A percentile compares a stretch with the other conserved stretches of the same genome.
Conservation (phyloP, 2,329 filamentous ascomycete species). For the Trichoderma afroharzianum region DNA sequence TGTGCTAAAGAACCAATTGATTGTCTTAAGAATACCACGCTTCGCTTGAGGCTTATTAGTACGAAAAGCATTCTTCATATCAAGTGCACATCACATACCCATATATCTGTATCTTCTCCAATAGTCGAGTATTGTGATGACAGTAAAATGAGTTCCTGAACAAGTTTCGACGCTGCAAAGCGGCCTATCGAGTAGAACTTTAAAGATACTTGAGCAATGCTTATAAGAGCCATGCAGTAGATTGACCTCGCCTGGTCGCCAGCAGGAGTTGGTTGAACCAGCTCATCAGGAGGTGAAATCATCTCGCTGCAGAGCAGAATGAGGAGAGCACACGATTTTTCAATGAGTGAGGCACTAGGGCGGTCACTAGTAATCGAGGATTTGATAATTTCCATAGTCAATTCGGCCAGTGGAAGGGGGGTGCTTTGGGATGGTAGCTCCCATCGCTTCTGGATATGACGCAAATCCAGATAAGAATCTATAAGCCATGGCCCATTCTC, state of each 20-base stretch:
- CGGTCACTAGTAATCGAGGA: slow-evolving; percentile 21
- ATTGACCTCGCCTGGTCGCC: slow-evolving; percentile 30
- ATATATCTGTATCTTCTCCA: slow-evolving; percentile 38
- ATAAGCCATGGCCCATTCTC: slow-evolving; percentile 48
- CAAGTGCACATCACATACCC: slow-evolving; percentile 32
- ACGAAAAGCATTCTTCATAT: background rate
- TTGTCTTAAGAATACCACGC: slow-evolving; percentile 29
- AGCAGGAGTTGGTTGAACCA: slow-evolving; percentile 28
- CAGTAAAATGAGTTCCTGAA: slow-evolving; percentile 40
- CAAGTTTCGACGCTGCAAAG: slow-evolving; percentile 41
- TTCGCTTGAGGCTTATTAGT: slow-evolving; percentile 29
- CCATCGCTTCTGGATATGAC: slow-evolving; percentile 39
- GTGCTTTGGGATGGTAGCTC: slow-evolving; percentile 29
- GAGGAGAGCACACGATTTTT: slow-evolving; percentile 39
- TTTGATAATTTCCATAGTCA: slow-evolving; percentile 34
- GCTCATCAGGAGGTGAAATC: slow-evolving; percentile 31
- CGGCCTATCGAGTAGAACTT: slow-evolving; percentile 34
- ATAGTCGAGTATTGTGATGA: slow-evolving; percentile 31
- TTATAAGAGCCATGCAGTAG: slow-evolving; percentile 38
- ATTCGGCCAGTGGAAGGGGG: slow-evolving; percentile 36
- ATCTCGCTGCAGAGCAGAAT: slow-evolving; percentile 43
- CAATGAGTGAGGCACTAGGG: slow-evolving; percentile 23
- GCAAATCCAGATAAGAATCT: slow-evolving; percentile 45
- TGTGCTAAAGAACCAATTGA: slow-evolving; percentile 22
- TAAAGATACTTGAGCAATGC: slow-evolving; percentile 36